phyloP scores from a whole-genome alignment of 805 yeast species.

The Yarrowia bubula region DNA sequence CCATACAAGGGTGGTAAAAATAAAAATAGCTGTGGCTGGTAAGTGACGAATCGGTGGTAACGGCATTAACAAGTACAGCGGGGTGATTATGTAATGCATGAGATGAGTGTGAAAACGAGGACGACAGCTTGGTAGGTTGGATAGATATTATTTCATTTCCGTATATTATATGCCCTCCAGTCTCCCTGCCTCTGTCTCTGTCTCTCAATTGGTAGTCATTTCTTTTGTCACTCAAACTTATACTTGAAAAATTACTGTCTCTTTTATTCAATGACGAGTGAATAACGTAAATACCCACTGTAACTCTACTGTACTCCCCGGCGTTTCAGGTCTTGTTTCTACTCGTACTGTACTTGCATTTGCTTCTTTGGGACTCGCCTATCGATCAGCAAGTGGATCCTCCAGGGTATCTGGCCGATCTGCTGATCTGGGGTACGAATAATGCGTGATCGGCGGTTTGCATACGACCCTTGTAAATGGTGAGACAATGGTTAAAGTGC shows the following conservation, averaged over 20 bases:
- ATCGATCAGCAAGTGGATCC: constrained; percentile 9
- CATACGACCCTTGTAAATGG: background rate
- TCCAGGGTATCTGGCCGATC: constrained; percentile 7
- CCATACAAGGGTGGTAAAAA: background rate
- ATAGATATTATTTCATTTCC: too few relatives aligned
- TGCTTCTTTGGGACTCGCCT: background rate
- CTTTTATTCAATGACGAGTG: too few relatives aligned
- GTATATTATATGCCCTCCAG: too few relatives aligned
- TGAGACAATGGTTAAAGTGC: background rate
- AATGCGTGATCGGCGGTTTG: background rate
- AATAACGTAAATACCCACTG: background rate
- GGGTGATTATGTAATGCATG: too few relatives aligned
- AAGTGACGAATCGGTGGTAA: background rate
- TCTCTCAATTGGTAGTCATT: too few relatives aligned
- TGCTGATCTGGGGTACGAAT: background rate
- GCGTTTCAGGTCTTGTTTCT: background rate
- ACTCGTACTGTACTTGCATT: too few relatives aligned
- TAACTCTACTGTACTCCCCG: background rate
- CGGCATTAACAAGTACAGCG: too few relatives aligned
- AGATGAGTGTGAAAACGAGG: too few relatives aligned
- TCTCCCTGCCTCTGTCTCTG: too few relatives aligned
- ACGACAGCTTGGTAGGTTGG: too few relatives aligned
- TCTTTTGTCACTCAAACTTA: too few relatives aligned
- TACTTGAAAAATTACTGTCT: too few relatives aligned
- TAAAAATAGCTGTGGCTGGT: constrained; percentile 1